A percentile compares a stretch with the other conserved stretches of the same genome.
Evolutionary conservation across 805 yeast species (phyloP).

Genomic region (Aciculoconidium aculeatum): DNA sequence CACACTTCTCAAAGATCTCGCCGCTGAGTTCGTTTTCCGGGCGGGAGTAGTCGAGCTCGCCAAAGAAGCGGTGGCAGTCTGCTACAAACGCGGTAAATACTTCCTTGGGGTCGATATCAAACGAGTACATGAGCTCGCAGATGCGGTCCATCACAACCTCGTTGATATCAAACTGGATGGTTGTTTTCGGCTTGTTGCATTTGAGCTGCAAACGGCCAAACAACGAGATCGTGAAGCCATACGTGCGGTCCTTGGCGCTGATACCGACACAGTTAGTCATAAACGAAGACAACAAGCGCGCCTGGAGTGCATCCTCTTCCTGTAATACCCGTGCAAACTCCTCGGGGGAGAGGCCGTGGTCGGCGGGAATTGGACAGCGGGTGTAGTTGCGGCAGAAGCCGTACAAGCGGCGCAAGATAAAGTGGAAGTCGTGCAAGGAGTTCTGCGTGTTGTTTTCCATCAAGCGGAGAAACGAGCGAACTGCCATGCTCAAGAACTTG

Average conservation of each 20-base stretch:
- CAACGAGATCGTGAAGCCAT: conserved; percentile 21
- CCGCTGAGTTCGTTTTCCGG: conserved; percentile 24
- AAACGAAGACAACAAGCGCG: conserved; percentile 58
- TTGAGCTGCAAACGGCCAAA: conserved; percentile 16
- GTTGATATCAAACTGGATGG: conserved; percentile 1
- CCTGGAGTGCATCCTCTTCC: conserved; percentile 59
- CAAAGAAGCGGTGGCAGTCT: conserved; percentile 39
- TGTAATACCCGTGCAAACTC: conserved; percentile 36
- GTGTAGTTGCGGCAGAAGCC: conserved; percentile 49
- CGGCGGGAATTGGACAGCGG: conserved; percentile 33
- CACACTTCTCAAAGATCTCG: conserved; percentile 34
- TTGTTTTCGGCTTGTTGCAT: too few species aligned
- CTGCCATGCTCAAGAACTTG: conserved; percentile 65
- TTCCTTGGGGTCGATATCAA: conserved; percentile 55
- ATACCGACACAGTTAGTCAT: conserved; percentile 48
- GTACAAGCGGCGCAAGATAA: conserved; percentile 55
- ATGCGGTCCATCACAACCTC: conserved; percentile 18
- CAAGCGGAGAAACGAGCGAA: conserved; percentile 51
- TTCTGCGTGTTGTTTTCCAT: conserved; percentile 27
- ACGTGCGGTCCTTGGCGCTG: conserved; percentile 12
- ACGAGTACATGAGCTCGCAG: conserved; percentile 46
- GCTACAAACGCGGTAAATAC: conserved; percentile 31
- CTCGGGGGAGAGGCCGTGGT: conserved; percentile 34
- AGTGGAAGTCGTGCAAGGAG: conserved; percentile 15
- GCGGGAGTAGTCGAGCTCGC: conserved; percentile 14